A percentile compares a stretch with the other conserved stretches of the same genome.
phyloP scores from a whole-genome alignment of 805 yeast genomes.

The Zygoascus biomembranicola region DNA sequence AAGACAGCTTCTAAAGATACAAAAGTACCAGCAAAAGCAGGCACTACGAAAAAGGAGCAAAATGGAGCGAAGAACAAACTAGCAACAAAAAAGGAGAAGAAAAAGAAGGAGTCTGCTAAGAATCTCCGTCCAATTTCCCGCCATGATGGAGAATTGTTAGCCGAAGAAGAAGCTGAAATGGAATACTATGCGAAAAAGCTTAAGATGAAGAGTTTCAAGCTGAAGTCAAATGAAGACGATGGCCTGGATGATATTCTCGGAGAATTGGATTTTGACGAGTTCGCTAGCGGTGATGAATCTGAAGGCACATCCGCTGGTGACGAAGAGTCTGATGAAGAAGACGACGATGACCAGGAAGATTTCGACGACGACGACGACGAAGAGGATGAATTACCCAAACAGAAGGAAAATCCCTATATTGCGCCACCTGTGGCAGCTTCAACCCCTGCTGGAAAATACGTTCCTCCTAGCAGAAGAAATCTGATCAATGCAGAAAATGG shows the following conservation, averaged over 20 bases:
- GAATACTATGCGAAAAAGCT: constrained; percentile 75
- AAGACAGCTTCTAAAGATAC: neutral
- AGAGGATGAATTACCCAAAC: constrained; percentile 24
- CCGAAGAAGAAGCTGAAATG: constrained; percentile 68
- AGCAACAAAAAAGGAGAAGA: neutral
- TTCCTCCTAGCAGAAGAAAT: constrained; percentile 81
- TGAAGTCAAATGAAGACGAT: constrained; percentile 53
- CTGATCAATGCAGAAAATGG: constrained; percentile 26
- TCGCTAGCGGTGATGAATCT: constrained; percentile 13
- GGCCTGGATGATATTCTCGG: constrained; percentile 75
- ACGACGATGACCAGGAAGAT: constrained; percentile 12
- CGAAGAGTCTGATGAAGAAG: constrained; percentile 12
- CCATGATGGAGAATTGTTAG: neutral
- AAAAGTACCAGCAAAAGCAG: neutral
- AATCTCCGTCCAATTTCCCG: neutral
- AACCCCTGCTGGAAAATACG: constrained; percentile 38
- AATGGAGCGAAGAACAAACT: neutral
- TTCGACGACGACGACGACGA: constrained; percentile 19
- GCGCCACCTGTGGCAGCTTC: constrained; percentile 17
- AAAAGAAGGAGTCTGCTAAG: neutral
- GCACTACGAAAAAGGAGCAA: neutral
- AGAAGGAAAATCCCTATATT: constrained; percentile 65
- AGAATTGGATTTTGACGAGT: constrained; percentile 21
- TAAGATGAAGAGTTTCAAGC: constrained; percentile 52
- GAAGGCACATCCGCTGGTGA: constrained; percentile 11